Evolutionary conservation across 371 early-diverging fungal genomes (phyloP).

Genomic region (Syncephalastrum racemosum): DNA sequence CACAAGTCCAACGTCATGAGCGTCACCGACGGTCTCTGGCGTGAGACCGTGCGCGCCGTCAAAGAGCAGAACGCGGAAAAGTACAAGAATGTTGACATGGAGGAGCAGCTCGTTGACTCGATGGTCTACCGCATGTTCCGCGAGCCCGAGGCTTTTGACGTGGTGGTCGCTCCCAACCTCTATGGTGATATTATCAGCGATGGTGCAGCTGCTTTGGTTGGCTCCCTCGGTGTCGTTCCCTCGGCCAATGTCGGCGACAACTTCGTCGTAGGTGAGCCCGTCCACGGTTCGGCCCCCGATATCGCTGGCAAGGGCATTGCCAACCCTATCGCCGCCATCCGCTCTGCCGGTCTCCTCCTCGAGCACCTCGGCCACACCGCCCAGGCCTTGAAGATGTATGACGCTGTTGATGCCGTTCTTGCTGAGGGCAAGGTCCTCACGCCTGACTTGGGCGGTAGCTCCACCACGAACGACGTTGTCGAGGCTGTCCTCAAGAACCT

Average conservation of each 20-base stretch:
- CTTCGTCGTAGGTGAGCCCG: conserved; percentile 94
- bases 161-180: conserved; percentile 92
- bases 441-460: conserved; percentile 90
- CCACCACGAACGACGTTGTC: conserved; percentile 82
- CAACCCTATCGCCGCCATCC: conserved; percentile 92
- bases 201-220: conserved; percentile 94
- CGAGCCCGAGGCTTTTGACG: conserved; percentile 93
- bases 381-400: conserved; percentile 78
- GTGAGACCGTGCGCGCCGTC: conserved; percentile 82
- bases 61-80: conserved; percentile 61
- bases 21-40: conserved; percentile 92
- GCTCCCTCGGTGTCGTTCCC: conserved; percentile 92
- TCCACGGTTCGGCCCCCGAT: conserved; percentile 96
- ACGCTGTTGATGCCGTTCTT: conserved; percentile 83
- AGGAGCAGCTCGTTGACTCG: conserved; percentile 94
- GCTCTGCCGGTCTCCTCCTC: conserved; percentile 88
- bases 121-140: conserved; percentile 97
- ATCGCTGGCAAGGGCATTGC: conserved; percentile 94
- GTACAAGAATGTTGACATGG: conserved; percentile 68
- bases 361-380: conserved; percentile 75
- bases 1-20: conserved; percentile 96
- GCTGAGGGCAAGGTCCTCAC: conserved; percentile 68
- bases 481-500: conserved; percentile 77
- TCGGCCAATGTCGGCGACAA: conserved; percentile 91
- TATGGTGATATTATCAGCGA: conserved; percentile 96